Evolutionary conservation across 75 land plant species (phyloP), one percentile per base, ranked within the genome.

Genomic region (Pinus taeda): DNA sequence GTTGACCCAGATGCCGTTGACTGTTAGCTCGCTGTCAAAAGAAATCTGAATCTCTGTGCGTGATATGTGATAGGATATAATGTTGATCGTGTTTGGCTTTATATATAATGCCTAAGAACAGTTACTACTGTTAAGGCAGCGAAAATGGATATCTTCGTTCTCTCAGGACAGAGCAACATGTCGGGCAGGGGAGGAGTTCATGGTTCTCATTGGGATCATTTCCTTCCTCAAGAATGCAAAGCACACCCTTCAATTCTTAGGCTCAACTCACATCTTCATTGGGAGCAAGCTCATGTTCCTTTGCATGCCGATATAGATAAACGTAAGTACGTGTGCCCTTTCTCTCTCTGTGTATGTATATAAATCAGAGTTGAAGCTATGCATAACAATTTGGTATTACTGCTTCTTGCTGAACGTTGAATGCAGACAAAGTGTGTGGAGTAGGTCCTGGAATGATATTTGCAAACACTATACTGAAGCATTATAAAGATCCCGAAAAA

Each of bases 101-200:
- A 45, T 45, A 45, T 5, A 45, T 5, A 45, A 45, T 30, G 33
- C 5, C 49, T 45, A 5, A 0, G 5, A 49, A 49, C 53, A 8
- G 11, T 7, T 49, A 49, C 9, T 8, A 0, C 9, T 49, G 53
- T 49, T 49, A 49, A 49, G 53, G 49, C 11, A 49, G 53, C 14
- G 36, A 6, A 75, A 33, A 80, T 82, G 64, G 80, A 89, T 69
- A 75, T 93, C 20, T 87, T 91, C 81, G 88, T 95, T 71, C 77
- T 95, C 3, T 86, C 98, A 57, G 98, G 98, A 5, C 98, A 96
- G 80, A 96, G 98, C 91, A 96, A 96, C 88, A 96, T 96, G 97
- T 74, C 98, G 20, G 98, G 98, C n/a, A 91, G 98, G 22, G 98
- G 98, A 11, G 97, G 95, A 56, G 88, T 94, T 3, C 14, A 33